phyloP scores from a whole-genome alignment of 495 filamentous ascomycete genomes.

The Talaromyces wortmannii region DNA sequence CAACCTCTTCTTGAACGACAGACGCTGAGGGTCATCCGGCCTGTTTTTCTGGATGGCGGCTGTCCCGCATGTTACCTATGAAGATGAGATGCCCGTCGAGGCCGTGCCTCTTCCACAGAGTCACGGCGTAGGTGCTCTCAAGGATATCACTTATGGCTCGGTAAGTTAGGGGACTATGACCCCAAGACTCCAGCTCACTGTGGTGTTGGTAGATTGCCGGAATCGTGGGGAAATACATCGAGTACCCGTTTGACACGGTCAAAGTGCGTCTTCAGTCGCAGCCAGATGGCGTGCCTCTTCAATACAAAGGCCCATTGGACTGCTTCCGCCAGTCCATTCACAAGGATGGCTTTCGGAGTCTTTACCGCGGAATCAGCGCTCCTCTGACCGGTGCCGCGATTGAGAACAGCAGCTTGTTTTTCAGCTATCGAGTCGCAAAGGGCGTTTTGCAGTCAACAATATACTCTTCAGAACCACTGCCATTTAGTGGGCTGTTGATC shows the following conservation, averaged over 20 bases:
- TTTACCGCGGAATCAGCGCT: slow-evolving; percentile 92
- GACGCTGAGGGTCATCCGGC: no score
- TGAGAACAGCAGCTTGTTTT: slow-evolving; percentile 91
- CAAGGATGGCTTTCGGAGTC: slow-evolving; percentile 60
- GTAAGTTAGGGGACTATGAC: slow-evolving; percentile 38
- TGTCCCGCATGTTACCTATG: slow-evolving; percentile 32
- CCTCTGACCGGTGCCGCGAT: slow-evolving; percentile 87
- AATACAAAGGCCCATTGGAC: slow-evolving; percentile 82
- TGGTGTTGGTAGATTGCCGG: slow-evolving; percentile 59
- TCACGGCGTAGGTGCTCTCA: slow-evolving; percentile 59
- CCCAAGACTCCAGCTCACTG: slow-evolving; percentile 3
- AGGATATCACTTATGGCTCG: slow-evolving; percentile 80
- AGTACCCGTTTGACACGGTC: slow-evolving; percentile 98
- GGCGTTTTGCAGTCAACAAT: slow-evolving; percentile 54
- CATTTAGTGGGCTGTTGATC: slow-evolving; percentile 63
- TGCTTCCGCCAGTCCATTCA: slow-evolving; percentile 83
- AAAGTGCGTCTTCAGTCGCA: slow-evolving; percentile 75
- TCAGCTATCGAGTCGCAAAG: slow-evolving; percentile 71
- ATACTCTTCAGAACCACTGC: slow-evolving; percentile 50
- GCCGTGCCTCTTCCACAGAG: slow-evolving; percentile 37
- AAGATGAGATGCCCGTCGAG: slow-evolving; percentile 33
- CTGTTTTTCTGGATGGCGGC: slow-evolving; percentile 28
- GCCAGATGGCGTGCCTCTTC: slow-evolving; percentile 72
- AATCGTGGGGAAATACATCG: slow-evolving; percentile 88
- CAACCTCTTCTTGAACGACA: neutral